Base-by-base conservation (phyloP, 2,329 filamentous ascomycete genomes). In the Arthrobotrys iridis region DNA sequence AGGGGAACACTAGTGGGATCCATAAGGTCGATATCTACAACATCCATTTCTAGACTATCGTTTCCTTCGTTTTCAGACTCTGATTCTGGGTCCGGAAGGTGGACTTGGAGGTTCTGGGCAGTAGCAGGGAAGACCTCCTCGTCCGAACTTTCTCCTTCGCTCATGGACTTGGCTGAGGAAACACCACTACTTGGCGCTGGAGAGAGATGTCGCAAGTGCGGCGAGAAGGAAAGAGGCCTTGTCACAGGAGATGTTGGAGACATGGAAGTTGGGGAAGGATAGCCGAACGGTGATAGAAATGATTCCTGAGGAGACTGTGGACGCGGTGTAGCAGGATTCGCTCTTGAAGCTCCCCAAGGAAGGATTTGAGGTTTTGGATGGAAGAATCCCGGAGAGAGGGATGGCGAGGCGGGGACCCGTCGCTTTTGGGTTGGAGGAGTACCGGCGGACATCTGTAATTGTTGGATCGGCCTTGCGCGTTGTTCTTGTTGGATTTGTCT, bases 201-300 rank as follows among this genome's bases (percentile, higher is more conserved):
- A 2, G 72, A 76, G 24, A 76, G 66, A 26, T 75, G 71, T n/a
- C 71, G 37, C 55, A 75, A 30, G 22, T 75, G 63, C n/a, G 71
- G 63, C 13, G 71, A 75, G 40, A 75, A 75, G 13, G 71, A 75
- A 43, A 75, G 57, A 15, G 71, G 71, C 40, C 63, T 58, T 13
- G 71, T 30, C 6, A 52, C 58, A 15, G 71, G 71, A 2, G 71
- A 68, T 24, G 63, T 64, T 30, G 71, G 71, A 26, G 71, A 63
- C 57, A 75, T 48, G 26, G 71, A 64, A 45, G 58, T 68, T 13
- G 71, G 71, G 5, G 71, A 75, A 43, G 63, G 71, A 22, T 68
- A 75, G 2, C 63, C 63, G 35, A 63, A 68, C 18, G 10, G 55
- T 63, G 37, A n/a, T n/a, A 75, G 58, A 48, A 63, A 75, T 3